Evolutionary conservation across 306 rosid genomes (phyloP).

Genomic region (Morella rubra): DNA sequence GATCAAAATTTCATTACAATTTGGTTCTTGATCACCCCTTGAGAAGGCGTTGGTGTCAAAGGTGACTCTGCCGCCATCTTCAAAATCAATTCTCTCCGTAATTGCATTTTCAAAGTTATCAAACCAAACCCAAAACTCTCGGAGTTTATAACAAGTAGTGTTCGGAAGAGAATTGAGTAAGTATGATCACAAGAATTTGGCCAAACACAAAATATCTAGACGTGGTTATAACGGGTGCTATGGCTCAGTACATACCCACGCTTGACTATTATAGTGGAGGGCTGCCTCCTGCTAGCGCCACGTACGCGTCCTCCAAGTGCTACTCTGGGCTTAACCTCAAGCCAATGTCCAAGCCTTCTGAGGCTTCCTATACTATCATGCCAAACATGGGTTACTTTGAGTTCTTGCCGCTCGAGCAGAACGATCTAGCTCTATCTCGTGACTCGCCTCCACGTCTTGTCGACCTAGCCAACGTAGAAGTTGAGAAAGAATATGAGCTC

Average conservation of each 20-base stretch:
- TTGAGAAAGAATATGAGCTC: conserved; percentile 74
- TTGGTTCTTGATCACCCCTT: too few relatives aligned
- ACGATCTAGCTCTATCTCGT: conserved; percentile 39
- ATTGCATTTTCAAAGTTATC: conserved; percentile 41
- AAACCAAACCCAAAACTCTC: conserved; percentile 62
- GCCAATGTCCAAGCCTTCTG: conserved; percentile 68
- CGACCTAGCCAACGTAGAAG: conserved; percentile 66
- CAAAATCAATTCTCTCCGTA: conserved; percentile 43
- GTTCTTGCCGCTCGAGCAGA: conserved; percentile 59
- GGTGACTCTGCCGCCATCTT: too few relatives aligned
- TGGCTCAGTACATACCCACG: conserved; percentile 91
- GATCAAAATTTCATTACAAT: too few relatives aligned
- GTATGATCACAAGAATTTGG: conserved; percentile 77
- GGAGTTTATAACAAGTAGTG: conserved; percentile 56
- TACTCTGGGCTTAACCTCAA: conserved; percentile 79
- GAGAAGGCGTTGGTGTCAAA: too few relatives aligned
- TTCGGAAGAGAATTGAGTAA: conserved; percentile 53
- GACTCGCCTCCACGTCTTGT: conserved; percentile 62
- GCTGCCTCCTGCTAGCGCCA: conserved; percentile 73
- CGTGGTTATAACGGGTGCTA: conserved; percentile 90
- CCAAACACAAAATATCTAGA: conserved; percentile 90
- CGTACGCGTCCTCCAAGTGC: conserved; percentile 95
- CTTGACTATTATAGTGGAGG: conserved; percentile 74
- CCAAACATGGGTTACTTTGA: conserved; percentile 98
- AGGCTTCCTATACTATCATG: conserved; percentile 81